These are phyloP conservation scores for Clavulina sp. DNA, from an alignment of 768 basidiomycete species.

Conservation along the genomic window DNA sequence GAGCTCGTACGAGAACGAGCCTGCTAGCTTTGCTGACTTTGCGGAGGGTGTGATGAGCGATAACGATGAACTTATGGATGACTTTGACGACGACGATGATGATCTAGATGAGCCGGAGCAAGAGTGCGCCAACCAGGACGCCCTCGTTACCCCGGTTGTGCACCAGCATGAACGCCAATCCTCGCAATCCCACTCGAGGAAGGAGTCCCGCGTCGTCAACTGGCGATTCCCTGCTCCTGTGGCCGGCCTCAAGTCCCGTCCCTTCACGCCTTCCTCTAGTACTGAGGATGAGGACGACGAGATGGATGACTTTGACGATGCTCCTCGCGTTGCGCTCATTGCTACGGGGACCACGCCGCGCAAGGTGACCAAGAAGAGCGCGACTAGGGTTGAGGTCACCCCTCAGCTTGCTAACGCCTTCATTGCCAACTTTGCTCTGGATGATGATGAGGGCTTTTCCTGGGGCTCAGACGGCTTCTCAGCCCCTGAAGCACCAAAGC, in stretches of 20 bases:
- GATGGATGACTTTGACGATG: not conserved
- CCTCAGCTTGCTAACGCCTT: not conserved
- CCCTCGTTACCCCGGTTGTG: not conserved
- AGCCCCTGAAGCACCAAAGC: not conserved
- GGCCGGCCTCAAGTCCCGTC: not conserved
- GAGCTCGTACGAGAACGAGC: not conserved
- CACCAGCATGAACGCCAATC: not conserved
- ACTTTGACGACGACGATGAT: not conserved
- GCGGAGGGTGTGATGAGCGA: not conserved
- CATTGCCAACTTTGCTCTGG: not conserved
- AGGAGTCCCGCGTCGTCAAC: not conserved
- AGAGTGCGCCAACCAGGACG: not conserved
- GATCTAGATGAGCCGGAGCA: not conserved
- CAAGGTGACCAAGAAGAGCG: not conserved
- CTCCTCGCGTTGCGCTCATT: not conserved
- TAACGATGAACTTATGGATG: not conserved
- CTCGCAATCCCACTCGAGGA: not conserved
- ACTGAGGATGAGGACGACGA: not conserved
- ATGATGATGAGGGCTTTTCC: not conserved
- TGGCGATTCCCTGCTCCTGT: conserved; percentile 1
- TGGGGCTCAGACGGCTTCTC: not conserved
- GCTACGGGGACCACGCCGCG: not conserved
- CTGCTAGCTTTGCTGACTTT: not conserved
- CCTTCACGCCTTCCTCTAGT: not conserved
- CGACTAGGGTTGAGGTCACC: not conserved